Base-by-base conservation (phyloP, 805 yeast species). In the Metschnikowia corniflorae region DNA sequence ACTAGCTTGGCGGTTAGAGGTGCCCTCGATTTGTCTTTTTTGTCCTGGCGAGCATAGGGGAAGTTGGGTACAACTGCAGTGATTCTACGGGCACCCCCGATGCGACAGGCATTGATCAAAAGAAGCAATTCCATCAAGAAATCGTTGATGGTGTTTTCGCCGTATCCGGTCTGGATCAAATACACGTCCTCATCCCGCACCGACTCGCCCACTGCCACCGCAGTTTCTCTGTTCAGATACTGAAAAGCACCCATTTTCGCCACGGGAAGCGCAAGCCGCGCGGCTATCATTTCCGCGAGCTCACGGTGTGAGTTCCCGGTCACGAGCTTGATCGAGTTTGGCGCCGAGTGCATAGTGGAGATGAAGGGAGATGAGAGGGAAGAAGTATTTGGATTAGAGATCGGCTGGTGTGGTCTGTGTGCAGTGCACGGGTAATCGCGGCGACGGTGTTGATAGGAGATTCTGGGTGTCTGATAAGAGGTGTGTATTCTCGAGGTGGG, bases 11-110 rank as follows among this genome's bases (percentile, higher is more conserved):
- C 97, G 7, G 97, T 87, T 43, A 91, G 88, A 19, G 97, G 96
- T 7, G 97, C 97, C 52, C 98, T 75, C 29, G 91, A 80, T 61
- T 91, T 91, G 61, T 91, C 97, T 62, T 91, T 91, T 62, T 89
- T 85, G 63, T 91, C 98, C 62, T 91, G 98, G 65, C 98, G 78
- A 3, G 97, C 97, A 57, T 91, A 91, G 10, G 97, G 96, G 67
- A 89, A 91, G 61, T 83, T 86, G 31, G 98, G 98, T 43, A 93
- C 78, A 37, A 91, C 95, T 0, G 95, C 96, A 1, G 97, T 89
- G 55, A 91, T 84, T 44, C 91, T 73, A 56, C 97, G 75, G 1
- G 96, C 97, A 22, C 96, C 86, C 2, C 97, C 97, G n/a, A 89
- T 80, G 54, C 82, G 83, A 65, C 97, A 88, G 12, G 97, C 97